Conservation (phyloP, 2,329 filamentous ascomycete genomes). For the Hymenoscyphus infarciens region DNA sequence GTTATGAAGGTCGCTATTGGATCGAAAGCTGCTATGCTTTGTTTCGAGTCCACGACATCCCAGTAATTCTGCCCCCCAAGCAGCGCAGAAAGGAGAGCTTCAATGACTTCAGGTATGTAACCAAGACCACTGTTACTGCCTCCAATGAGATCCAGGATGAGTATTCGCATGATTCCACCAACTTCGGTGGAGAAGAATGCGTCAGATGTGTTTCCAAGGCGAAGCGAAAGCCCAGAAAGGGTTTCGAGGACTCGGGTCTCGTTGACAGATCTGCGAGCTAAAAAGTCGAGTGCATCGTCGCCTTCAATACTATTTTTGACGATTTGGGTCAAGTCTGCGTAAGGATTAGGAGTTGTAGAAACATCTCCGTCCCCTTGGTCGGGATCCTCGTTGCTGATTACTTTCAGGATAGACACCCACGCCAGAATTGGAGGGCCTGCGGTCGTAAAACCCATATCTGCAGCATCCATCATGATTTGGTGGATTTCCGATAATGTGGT, state of each 20-base stretch:
- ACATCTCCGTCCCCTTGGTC: constrained; percentile 33
- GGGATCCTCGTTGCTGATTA: constrained; percentile 44
- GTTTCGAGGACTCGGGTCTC: constrained; percentile 46
- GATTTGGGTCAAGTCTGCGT: constrained; percentile 45
- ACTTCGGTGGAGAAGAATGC: constrained; percentile 39
- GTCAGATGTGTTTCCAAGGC: constrained; percentile 37
- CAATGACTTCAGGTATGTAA: constrained; percentile 36
- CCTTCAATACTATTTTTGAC: constrained; percentile 38
- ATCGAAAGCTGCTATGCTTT: constrained; percentile 19
- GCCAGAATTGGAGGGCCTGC: constrained; percentile 73
- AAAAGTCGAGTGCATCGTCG: constrained; percentile 42
- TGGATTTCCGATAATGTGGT: constrained; percentile 71
- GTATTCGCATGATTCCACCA: constrained; percentile 38
- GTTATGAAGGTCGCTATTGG: constrained; percentile 48
- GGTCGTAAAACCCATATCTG: constrained; percentile 52
- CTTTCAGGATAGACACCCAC: constrained; percentile 74
- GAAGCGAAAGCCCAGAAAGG: constrained; percentile 42
- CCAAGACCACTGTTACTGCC: constrained; percentile 31
- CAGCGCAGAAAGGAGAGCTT: constrained; percentile 33
- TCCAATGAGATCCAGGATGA: constrained; percentile 36
- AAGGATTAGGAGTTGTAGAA: constrained; percentile 21
- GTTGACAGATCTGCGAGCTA: constrained; percentile 46
- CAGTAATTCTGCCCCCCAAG: constrained; percentile 33
- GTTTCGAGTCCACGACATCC: constrained; percentile 29
- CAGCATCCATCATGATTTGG: constrained; percentile 61